phyloP scores from a whole-genome alignment of 1,284 basidiomycete species.

The Sanghuangporus sanghuang region DNA sequence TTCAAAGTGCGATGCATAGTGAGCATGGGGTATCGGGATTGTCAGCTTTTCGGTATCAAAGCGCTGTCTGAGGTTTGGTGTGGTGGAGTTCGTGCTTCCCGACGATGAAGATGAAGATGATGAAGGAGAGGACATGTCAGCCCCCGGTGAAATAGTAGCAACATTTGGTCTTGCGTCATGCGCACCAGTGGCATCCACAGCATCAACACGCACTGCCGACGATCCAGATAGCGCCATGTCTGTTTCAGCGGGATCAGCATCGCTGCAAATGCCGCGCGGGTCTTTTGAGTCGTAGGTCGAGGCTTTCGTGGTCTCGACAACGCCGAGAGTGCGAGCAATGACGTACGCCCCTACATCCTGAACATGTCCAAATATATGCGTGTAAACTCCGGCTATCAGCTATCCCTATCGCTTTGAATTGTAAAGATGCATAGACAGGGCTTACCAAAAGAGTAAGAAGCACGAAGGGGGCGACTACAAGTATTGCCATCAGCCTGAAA shows the following conservation, averaged over 20 bases:
- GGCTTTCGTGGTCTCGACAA: slow-evolving; percentile 65
- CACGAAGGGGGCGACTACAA: slow-evolving; percentile 58
- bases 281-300: slow-evolving; percentile 51
- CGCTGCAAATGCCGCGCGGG: slow-evolving; percentile 10
- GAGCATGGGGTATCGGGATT: slow-evolving; percentile 1
- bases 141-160: neutral
- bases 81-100: neutral
- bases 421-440: slow-evolving; percentile 22
- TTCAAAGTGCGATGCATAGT: neutral
- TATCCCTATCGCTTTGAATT: neutral
- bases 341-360: slow-evolving; percentile 78
- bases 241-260: slow-evolving; percentile 1
- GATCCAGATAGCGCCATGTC: neutral
- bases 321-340: slow-evolving; percentile 75
- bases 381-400: neutral
- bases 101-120: neutral
- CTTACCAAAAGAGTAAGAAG: slow-evolving; percentile 60
- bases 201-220: neutral
- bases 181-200: neutral
- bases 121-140: neutral
- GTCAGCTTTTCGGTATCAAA: neutral
- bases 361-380: neutral
- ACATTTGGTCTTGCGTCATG: neutral
- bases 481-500: slow-evolving; percentile 58
- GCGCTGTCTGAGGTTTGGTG: neutral